phyloP scores from a whole-genome alignment of 2,329 filamentous ascomycete genomes.

The Trichoderma sp. region DNA sequence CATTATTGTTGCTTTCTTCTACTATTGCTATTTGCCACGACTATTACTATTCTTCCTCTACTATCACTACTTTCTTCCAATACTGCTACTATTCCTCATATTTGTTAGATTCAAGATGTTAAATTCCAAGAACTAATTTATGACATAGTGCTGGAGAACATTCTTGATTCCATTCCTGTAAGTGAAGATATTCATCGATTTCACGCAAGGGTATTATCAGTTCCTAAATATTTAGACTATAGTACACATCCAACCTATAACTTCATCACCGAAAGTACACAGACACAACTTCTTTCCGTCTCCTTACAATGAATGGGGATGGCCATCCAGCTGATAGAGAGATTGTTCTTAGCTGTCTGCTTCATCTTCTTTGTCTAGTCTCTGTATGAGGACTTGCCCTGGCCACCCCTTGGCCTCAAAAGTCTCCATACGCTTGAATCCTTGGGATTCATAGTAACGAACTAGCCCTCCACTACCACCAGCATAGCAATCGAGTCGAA shows the following conservation, averaged over 20 bases:
- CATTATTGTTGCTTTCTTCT: neutral
- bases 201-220: neutral
- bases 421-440: neutral
- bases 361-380: neutral
- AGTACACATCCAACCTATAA: neutral
- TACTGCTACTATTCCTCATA: neutral
- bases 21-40: neutral
- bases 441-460: neutral
- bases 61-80: neutral
- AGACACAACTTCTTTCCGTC: neutral
- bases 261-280: neutral
- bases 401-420: neutral
- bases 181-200: neutral
- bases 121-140: neutral
- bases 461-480: neutral
- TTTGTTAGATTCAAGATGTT: neutral
- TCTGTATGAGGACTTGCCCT: neutral
- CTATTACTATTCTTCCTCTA: neutral
- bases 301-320: neutral
- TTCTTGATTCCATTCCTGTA: neutral
- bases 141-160: neutral
- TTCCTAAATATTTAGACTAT: neutral
- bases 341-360: neutral
- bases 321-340: neutral
- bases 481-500: neutral